Percentiles rank a stretch among this genome's conserved stretches.
phyloP scores from a whole-genome alignment of 331 rosid species.

The Rosa hybrid region DNA sequence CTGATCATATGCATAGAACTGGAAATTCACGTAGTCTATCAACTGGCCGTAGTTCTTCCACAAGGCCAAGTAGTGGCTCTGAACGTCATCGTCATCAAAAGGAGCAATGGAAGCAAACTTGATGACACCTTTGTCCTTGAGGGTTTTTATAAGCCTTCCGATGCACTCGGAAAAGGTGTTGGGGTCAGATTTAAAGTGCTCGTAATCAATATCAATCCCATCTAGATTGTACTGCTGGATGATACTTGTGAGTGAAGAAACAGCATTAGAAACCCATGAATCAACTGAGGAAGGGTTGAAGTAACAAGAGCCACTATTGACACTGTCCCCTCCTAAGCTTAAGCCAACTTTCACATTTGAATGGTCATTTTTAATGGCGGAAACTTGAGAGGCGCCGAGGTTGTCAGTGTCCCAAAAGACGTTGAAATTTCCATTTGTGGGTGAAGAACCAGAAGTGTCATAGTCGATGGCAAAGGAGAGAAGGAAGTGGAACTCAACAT shows the following conservation, averaged over 20 bases:
- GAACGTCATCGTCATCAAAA: slow-evolving; percentile 66
- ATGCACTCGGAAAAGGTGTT: slow-evolving; percentile 58
- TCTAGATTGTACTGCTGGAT: slow-evolving; percentile 57
- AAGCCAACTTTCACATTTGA: slow-evolving; percentile 61
- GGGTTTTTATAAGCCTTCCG: slow-evolving; percentile 47
- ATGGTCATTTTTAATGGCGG: slow-evolving; percentile 41
- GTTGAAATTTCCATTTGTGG: slow-evolving; percentile 63
- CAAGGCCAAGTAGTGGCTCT: slow-evolving; percentile 59
- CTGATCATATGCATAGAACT: slow-evolving; percentile 69
- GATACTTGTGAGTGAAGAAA: slow-evolving; percentile 58
- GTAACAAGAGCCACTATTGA: slow-evolving; percentile 16
- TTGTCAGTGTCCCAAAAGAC: slow-evolving; percentile 63
- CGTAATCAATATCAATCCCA: slow-evolving; percentile 74
- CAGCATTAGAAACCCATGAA: slow-evolving; percentile 73
- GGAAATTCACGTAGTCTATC: slow-evolving; percentile 73
- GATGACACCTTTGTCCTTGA: slow-evolving; percentile 52
- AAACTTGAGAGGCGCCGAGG: slow-evolving; percentile 61
- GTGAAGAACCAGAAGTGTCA: slow-evolving; percentile 52
- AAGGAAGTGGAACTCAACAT: slow-evolving; percentile 60
- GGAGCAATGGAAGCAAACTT: slow-evolving; percentile 73
- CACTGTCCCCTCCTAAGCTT: slow-evolving; percentile 70
- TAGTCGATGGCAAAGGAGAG: slow-evolving; percentile 75
- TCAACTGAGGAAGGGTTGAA: slow-evolving; percentile 60
- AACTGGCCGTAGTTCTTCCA: slow-evolving; percentile 60
- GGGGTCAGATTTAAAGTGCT: slow-evolving; percentile 61